Evolutionary conservation across 495 filamentous ascomycete species (phyloP).

Genomic region (Neurospora intermedia): DNA sequence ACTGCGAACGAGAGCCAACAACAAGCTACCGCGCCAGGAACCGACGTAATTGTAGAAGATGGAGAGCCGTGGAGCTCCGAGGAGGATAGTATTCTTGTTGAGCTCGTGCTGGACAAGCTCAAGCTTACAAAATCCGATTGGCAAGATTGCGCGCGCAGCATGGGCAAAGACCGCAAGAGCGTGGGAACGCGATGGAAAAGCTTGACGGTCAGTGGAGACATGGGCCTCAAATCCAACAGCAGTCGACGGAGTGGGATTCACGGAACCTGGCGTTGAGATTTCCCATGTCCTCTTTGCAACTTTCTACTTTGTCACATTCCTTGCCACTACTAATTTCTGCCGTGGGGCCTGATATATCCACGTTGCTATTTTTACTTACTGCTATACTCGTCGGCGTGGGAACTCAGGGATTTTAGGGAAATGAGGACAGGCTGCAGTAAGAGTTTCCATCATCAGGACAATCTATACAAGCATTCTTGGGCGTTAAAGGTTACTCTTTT

Average conservation of each 20-base stretch:
- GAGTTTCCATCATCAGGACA: neutral
- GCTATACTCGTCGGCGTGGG: neutral
- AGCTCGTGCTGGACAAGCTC: constrained; percentile 66
- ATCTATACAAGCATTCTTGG: neutral
- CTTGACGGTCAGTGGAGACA: constrained; percentile 49
- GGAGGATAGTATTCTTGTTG: constrained; percentile 60
- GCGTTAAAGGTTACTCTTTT: neutral
- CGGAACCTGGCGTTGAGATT: constrained; percentile 30
- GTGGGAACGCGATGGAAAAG: constrained; percentile 62
- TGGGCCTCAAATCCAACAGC: constrained; percentile 40
- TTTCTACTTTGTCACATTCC: neutral
- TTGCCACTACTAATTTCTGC: neutral
- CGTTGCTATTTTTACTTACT: neutral
- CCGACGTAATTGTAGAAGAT: constrained; percentile 33
- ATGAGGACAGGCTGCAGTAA: neutral
- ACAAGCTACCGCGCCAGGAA: constrained; percentile 17
- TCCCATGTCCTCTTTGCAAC: neutral
- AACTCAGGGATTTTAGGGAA: neutral
- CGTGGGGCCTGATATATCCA: neutral
- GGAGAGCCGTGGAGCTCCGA: constrained; percentile 50
- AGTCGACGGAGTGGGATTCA: constrained; percentile 35
- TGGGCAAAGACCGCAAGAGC: constrained; percentile 56
- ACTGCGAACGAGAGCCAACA: constrained; percentile 17
- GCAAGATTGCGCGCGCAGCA: constrained; percentile 64
- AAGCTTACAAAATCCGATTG: constrained; percentile 62